A percentile compares a stretch with the other conserved stretches of the same genome.
These are phyloP conservation scores for Licmophora abbreviata DNA, from an alignment of 108 stramenopile species.

Conservation along the genomic window DNA sequence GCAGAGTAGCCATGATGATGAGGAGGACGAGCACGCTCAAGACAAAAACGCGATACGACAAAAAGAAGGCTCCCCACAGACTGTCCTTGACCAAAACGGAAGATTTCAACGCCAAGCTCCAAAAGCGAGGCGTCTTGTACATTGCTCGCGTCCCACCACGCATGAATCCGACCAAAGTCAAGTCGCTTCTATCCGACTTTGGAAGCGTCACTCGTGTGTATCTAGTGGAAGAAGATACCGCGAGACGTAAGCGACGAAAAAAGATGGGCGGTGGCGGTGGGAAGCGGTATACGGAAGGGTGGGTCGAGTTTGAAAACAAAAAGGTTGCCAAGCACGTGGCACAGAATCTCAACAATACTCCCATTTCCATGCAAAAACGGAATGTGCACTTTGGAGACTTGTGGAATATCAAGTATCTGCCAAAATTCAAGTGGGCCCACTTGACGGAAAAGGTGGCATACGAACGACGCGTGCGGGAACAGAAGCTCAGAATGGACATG, in stretches of 20 bases:
- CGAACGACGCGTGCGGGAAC: slow-evolving; percentile 87
- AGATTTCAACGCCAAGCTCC: slow-evolving; percentile 69
- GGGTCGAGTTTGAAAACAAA: slow-evolving; percentile 94
- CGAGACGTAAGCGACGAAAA: slow-evolving; percentile 63
- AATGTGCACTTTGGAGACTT: slow-evolving; percentile 79
- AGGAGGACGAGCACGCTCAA: slow-evolving; percentile 2
- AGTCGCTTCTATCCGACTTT: slow-evolving; percentile 83
- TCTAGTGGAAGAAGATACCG: slow-evolving; percentile 87
- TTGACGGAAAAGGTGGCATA: slow-evolving; percentile 97
- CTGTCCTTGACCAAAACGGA: slow-evolving; percentile 50
- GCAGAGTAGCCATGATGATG: slow-evolving; percentile 1
- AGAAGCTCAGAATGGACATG: slow-evolving; percentile 86
- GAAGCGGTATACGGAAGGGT: slow-evolving; percentile 90
- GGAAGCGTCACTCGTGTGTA: slow-evolving; percentile 87
- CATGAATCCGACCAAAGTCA: slow-evolving; percentile 93
- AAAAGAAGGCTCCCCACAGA: slow-evolving; percentile 49
- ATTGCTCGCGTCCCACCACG: slow-evolving; percentile 91
- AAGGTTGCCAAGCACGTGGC: slow-evolving; percentile 81
- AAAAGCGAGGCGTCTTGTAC: slow-evolving; percentile 86
- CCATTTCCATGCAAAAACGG: slow-evolving; percentile 77
- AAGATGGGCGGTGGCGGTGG: slow-evolving; percentile 66
- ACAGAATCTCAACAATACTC: slow-evolving; percentile 73
- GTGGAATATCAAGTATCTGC: slow-evolving; percentile 94
- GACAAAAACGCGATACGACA: slow-evolving; percentile 8
- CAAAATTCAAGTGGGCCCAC: slow-evolving; percentile 92